These are phyloP conservation scores for Ajuga chamaepitys DNA, from an alignment of 257 asterid genomes.

Conservation along the genomic window DNA sequence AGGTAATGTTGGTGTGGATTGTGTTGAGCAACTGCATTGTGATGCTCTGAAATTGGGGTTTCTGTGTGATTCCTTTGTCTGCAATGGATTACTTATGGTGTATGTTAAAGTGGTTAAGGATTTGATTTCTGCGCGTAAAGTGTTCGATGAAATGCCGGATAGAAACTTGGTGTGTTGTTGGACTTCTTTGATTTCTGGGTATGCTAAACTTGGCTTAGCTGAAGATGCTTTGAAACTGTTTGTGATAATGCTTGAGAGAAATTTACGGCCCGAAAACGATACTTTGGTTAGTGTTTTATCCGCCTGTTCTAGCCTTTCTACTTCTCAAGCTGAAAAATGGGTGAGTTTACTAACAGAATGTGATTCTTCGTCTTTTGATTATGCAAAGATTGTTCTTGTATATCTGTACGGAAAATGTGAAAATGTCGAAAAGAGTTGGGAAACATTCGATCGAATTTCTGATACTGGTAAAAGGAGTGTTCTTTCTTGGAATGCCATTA, in stretches of 20 bases:
- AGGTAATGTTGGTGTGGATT: constrained; percentile 16
- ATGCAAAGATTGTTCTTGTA: constrained; percentile 34
- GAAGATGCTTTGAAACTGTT: constrained; percentile 47
- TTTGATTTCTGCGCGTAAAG: constrained; percentile 37
- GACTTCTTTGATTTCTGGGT: constrained; percentile 72
- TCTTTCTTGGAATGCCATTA: constrained; percentile 65
- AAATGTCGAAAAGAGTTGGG: constrained; percentile 41
- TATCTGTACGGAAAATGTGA: constrained; percentile 60
- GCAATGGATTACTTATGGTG: constrained; percentile 53
- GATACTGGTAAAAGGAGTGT: constrained; percentile 43
- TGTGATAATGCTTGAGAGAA: constrained; percentile 37
- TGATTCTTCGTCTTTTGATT: constrained; percentile 22
- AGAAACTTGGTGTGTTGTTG: constrained; percentile 42
- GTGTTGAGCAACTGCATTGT: constrained; percentile 39
- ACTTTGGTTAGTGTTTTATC: constrained; percentile 71
- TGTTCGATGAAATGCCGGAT: constrained; percentile 72
- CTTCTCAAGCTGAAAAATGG: constrained; percentile 39
- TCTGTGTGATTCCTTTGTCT: constrained; percentile 30
- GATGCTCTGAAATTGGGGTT: constrained; percentile 46
- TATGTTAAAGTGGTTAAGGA: constrained; percentile 41
- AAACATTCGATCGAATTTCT: constrained; percentile 48
- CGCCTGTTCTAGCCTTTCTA: constrained; percentile 49
- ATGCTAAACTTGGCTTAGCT: constrained; percentile 37
- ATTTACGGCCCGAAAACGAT: constrained; percentile 46
- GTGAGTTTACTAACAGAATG: constrained; percentile 19